Percentiles rank a stretch among this genome's conserved stretches.
These are phyloP conservation scores for Magnusiomyces sp. DNA, from an alignment of 1,139 yeast species.

Conservation along the genomic window DNA sequence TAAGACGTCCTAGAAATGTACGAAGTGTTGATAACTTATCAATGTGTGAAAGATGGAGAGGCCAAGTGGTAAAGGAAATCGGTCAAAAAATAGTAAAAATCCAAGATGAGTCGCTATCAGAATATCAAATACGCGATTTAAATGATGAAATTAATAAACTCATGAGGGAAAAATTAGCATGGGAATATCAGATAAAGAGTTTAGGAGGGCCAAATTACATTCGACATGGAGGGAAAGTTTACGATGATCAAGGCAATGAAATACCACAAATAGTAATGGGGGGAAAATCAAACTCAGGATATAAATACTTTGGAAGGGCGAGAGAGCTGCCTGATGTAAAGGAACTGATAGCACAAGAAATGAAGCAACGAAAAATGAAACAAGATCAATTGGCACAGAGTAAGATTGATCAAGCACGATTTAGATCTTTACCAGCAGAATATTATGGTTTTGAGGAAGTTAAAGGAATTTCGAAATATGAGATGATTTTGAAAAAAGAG, in stretches of 20 bases:
- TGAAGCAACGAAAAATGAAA: slow-evolving; percentile 18
- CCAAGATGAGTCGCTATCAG: slow-evolving; percentile 53
- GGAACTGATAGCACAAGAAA: slow-evolving; percentile 37
- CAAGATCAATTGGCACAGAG: slow-evolving; percentile 21
- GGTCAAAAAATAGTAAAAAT: slow-evolving; percentile 52
- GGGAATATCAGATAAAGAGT: slow-evolving; percentile 68
- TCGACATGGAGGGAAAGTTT: slow-evolving; percentile 18
- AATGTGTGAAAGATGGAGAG: slow-evolving; percentile 73
- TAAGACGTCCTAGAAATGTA: slow-evolving; percentile 51
- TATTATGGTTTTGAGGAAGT: slow-evolving; percentile 46
- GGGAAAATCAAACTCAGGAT: slow-evolving; percentile 38
- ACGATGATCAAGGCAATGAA: slow-evolving; percentile 26
- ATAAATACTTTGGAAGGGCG: slow-evolving; percentile 78
- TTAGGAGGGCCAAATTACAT: slow-evolving; percentile 66
- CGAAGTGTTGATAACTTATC: slow-evolving; percentile 46
- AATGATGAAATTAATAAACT: slow-evolving; percentile 70
- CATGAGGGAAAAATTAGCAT: slow-evolving; percentile 56
- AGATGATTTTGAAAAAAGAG: slow-evolving; percentile 23
- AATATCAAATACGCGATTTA: slow-evolving; percentile 56
- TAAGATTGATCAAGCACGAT: slow-evolving; percentile 17
- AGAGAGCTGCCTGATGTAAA: slow-evolving; percentile 70
- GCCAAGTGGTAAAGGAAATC: slow-evolving; percentile 57
- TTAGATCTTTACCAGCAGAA: slow-evolving; percentile 28
- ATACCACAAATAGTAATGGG: slow-evolving; percentile 19
- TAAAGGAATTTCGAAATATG: slow-evolving; percentile 15